Conservation (phyloP, 257 asterid species). For the Leonotis leonurus region DNA sequence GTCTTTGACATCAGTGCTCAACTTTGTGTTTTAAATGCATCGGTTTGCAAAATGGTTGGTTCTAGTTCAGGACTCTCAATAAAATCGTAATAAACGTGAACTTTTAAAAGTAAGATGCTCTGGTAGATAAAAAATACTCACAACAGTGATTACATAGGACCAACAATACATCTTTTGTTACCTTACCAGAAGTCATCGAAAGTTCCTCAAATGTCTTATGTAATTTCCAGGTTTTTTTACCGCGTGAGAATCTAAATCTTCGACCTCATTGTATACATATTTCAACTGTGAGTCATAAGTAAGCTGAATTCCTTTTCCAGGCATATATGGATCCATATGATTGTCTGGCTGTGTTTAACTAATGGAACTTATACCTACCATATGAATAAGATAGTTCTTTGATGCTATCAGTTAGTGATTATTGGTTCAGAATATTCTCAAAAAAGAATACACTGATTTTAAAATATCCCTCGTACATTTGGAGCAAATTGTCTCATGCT, state of each 20-base stretch:
- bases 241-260: no score
- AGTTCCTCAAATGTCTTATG: neutral
- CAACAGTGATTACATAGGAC: neutral
- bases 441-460: no score
- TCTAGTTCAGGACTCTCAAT: neutral
- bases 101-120: neutral
- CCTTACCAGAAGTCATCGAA: neutral
- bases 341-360: neutral
- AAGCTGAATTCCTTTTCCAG: neutral
- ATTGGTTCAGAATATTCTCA: neutral
- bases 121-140: neutral
- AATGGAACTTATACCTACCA: neutral
- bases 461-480: neutral
- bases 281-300: neutral
- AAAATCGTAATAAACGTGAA: no score
- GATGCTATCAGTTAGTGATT: neutral
- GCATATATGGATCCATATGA: neutral
- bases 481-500: neutral
- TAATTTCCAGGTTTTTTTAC: neutral
- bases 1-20: neutral
- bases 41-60: neutral
- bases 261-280: conserved; percentile 1
- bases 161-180: neutral
- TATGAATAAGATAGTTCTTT: neutral
- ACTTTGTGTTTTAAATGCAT: neutral